Evolutionary conservation across 2,329 filamentous ascomycete genomes (phyloP), one percentile per base, ranked within the genome.

Genomic region (Colletotrichum sp.): DNA sequence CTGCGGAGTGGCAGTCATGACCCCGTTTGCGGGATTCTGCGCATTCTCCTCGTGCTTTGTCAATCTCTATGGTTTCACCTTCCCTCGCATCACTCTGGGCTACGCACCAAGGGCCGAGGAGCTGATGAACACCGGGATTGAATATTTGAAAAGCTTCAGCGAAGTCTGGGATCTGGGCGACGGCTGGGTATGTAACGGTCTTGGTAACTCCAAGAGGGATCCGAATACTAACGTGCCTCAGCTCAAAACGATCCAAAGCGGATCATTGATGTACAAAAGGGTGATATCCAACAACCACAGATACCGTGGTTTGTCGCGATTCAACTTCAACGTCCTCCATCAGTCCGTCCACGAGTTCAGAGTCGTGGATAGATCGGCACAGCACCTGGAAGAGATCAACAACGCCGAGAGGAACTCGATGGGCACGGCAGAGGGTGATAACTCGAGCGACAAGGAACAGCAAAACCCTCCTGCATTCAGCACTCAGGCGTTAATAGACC

Each of bases 1-100:
- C 11, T 84, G 82, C 6, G 84, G 83, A 0, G 82, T 83, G 0
- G 81, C 83, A 2, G 79, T 87, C 0, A 80, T 83, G 74, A 87
- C 86, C 0, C 87, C 86, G 0, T 88, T 87, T 70, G 82, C 85
- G 0, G 87, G 86, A 0, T 87, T 88, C n/a, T 88, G 86, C 69
- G 84, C 84, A 3, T 88, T 88, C 48, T 87, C 86, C 0, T 86
- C 86, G 0, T 85, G 84, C 2, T 86, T 85, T 6, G 81, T 87
- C 65, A 87, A 86, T 30, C 76, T 86, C 0, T 88, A 88, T 72
- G 80, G 85, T 3, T 81, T 80, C 5, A 69, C 79, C 6, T 88
- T 87, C 30, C 87, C 87, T 0, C 80, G 80, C 3, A 88, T 88
- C 83, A 87, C 87, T 73, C 76, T 85, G 2, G 79, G 81, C 2